Percentiles rank a stretch among this genome's conserved stretches.
phyloP scores from a whole-genome alignment of 2,329 filamentous ascomycete genomes.

The Colletotrichum endophyticum region DNA sequence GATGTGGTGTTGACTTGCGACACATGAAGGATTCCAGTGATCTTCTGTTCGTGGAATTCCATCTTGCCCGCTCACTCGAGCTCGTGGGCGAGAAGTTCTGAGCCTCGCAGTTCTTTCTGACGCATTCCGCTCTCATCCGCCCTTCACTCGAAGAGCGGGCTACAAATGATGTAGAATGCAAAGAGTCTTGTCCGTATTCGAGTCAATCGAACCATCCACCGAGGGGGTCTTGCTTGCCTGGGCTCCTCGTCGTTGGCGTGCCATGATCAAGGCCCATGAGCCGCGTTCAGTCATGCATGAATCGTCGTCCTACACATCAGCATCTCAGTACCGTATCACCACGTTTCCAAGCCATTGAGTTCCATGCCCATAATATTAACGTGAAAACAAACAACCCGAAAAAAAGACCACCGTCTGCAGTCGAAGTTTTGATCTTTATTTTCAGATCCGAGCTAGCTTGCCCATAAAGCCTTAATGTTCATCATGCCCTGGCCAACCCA shows the following conservation, averaged over 20 bases:
- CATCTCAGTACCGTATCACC: neutral
- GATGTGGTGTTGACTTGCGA: accelerated
- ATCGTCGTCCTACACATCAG: neutral
- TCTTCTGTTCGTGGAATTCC: neutral
- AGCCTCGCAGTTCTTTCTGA: neutral
- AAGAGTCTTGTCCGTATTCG: too few relatives aligned
- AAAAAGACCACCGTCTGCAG: constrained; percentile 14
- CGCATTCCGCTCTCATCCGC: neutral
- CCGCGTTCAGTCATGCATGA: too few relatives aligned
- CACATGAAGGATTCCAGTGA: accelerated
- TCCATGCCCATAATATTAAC: constrained; percentile 17
- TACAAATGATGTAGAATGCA: too few relatives aligned
- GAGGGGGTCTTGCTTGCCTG: too few relatives aligned
- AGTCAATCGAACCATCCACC: too few relatives aligned
- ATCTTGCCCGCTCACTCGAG: neutral
- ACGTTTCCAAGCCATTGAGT: neutral
- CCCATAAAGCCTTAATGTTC: constrained; percentile 36
- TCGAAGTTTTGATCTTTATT: constrained; percentile 27
- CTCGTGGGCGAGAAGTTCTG: neutral
- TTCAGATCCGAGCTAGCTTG: constrained; percentile 45
- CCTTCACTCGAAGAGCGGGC: neutral
- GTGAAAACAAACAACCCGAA: neutral
- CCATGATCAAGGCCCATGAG: too few relatives aligned
- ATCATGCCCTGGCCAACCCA: constrained; percentile 43
- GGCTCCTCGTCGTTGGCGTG: too few relatives aligned